Evolutionary conservation across 805 yeast species (phyloP).

Genomic region (Saccharomycopsis fodiens): DNA sequence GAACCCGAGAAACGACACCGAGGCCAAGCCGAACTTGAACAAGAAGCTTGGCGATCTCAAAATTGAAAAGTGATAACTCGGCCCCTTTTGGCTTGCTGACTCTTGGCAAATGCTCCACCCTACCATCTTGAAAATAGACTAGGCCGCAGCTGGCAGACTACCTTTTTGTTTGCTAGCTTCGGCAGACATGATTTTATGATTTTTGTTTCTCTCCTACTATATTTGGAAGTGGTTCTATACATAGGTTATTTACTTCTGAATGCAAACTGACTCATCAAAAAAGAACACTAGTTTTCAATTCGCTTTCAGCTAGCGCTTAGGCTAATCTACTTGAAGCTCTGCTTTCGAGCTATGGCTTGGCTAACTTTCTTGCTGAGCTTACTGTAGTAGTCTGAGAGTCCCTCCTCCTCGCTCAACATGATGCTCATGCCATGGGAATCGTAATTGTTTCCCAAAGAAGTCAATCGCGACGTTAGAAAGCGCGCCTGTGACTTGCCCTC

Average conservation of each 20-base stretch:
- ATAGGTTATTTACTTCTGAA: not conserved
- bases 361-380: not conserved
- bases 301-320: not conserved
- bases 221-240: not conserved
- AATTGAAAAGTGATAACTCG: no score
- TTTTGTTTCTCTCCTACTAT: not conserved
- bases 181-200: not conserved
- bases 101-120: no score
- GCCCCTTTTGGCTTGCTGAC: no score
- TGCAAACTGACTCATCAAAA: no score
- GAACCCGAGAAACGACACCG: not conserved
- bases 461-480: slow-evolving; percentile 39
- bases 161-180: no score
- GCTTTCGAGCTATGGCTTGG: not conserved
- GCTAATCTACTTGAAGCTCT: not conserved
- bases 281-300: not conserved
- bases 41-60: not conserved
- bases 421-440: not conserved
- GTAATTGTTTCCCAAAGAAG: slow-evolving; percentile 27
- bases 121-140: no score
- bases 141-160: no score
- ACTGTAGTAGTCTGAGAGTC: slow-evolving; percentile 19
- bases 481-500: slow-evolving; percentile 45
- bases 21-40: slow-evolving; percentile 5
- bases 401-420: slow-evolving; percentile 20